Base-by-base conservation (phyloP, 306 rosid species). In the Echinosophora koreensis region DNA sequence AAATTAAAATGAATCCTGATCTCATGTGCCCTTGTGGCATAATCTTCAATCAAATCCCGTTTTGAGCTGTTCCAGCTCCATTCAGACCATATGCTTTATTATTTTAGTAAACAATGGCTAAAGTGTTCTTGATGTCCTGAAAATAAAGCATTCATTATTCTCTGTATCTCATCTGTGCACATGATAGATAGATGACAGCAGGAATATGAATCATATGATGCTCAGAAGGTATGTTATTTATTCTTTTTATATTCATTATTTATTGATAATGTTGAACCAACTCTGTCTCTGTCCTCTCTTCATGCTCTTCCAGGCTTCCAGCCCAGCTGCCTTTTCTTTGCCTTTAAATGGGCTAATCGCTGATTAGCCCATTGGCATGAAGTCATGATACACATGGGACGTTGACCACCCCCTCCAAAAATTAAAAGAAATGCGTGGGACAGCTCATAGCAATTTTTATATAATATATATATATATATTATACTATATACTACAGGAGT, bases 91-190 rank as follows among this genome's bases (percentile, higher is more conserved):
- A 42, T 66, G 54, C 5, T 13, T 2, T 39, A 58, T 61, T 54
- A 34, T 74, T 69, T 74, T 14, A 57, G 52, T 72, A 77, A 72
- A 69, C 47, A 28, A 77, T 82, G 41, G 52, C 54, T 50, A 66
- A 52, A 17, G 72, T 39, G 74, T 71, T 66, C 4, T 65, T 66
- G 52, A 41, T 65, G 35, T 71, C 54, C 35, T 13, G n/a, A 37
- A 49, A 65, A 65, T 39, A 30, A 83, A 60, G 83, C 80, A 66
- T 67, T 44, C 46, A 56, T 66, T 42, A 60, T 59, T 83, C 80
- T 72, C 69, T 78, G 82, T 35, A 73, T 59, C 69, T 57, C 74
- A 41, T 78, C 15, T 39, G 73, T 49, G 83, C 86, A 78, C 86
- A 83, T 79, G 83, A 39, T 71, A 18, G 5, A 62, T 8, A 66